These are phyloP conservation scores for Rhododendron griersonianum DNA, from an alignment of 148 eudicot species.

Conservation along the genomic window DNA sequence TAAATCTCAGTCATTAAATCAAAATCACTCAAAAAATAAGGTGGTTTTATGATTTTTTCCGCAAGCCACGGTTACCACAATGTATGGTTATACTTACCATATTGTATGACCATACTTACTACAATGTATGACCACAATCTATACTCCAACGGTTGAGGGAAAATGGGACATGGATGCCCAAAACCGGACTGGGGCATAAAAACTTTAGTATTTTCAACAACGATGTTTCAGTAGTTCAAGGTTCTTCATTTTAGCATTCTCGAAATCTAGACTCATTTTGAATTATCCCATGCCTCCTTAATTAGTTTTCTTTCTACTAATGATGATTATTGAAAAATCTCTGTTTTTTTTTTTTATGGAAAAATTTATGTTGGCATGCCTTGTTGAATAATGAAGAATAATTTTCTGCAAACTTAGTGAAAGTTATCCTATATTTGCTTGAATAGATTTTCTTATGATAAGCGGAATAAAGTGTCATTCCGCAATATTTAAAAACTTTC, in stretches of 20 bases:
- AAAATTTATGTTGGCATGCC: not conserved
- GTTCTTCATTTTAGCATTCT: not conserved
- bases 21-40: no score
- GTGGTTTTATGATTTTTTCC: no score
- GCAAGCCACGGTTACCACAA: no score
- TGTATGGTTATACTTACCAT: no score
- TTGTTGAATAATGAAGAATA: not conserved
- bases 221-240: not conserved
- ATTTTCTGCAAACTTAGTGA: not conserved
- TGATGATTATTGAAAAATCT: not conserved
- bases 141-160: no score
- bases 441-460: not conserved
- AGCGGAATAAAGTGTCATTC: not conserved
- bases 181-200: no score
- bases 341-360: not conserved
- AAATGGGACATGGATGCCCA: no score
- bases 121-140: no score
- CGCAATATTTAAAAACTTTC: no score
- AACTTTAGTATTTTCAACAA: no score
- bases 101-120: no score
- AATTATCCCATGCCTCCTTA: not conserved
- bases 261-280: not conserved
- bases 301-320: not conserved
- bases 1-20: no score
- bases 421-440: not conserved